These are phyloP conservation scores for Tetracladium marchalianum DNA, from an alignment of 495 filamentous ascomycete genomes.

Conservation along the genomic window DNA sequence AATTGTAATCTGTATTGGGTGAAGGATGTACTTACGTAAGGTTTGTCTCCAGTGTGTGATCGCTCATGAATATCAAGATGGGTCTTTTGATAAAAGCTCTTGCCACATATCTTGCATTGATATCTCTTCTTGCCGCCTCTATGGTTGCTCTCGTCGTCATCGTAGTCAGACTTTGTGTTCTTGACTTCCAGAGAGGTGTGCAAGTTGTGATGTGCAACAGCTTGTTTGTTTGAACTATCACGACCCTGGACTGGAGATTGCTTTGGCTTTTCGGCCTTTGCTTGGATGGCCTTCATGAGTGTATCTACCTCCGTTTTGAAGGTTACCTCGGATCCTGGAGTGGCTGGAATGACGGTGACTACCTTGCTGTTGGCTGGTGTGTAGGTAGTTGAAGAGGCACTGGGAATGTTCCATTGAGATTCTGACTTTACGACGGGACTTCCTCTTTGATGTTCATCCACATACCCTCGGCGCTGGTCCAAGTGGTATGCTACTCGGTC, in stretches of 20 bases:
- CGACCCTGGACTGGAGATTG: conserved; percentile 15
- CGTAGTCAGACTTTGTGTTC: conserved; percentile 16
- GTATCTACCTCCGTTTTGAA: conserved; percentile 80
- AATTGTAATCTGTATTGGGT: neutral
- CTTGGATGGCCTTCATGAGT: conserved; percentile 88
- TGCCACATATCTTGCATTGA: conserved; percentile 63
- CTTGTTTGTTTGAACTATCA: conserved; percentile 14
- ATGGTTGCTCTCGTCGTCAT: conserved; percentile 8
- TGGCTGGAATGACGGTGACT: conserved; percentile 17
- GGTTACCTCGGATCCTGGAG: conserved; percentile 31
- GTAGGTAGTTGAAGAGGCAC: conserved; percentile 1
- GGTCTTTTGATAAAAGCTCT: conserved; percentile 85
- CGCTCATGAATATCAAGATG: conserved; percentile 87
- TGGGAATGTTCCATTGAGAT: conserved; percentile 5
- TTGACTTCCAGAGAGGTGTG: conserved; percentile 7
- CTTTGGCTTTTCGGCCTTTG: conserved; percentile 40
- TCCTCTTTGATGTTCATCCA: conserved; percentile 15
- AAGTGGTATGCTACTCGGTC: conserved; percentile 4
- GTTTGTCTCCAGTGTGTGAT: conserved; percentile 83
- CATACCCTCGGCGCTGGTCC: conserved; percentile 9
- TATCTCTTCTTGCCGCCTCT: conserved; percentile 50
- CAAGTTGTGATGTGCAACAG: conserved; percentile 1
- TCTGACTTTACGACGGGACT: conserved; percentile 17
- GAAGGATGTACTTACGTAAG: conserved; percentile 57
- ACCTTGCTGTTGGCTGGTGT: conserved; percentile 9